Evolutionary conservation across 345 rosid species (phyloP), one percentile per base, ranked within the genome.

Genomic region (Salix dunnii): DNA sequence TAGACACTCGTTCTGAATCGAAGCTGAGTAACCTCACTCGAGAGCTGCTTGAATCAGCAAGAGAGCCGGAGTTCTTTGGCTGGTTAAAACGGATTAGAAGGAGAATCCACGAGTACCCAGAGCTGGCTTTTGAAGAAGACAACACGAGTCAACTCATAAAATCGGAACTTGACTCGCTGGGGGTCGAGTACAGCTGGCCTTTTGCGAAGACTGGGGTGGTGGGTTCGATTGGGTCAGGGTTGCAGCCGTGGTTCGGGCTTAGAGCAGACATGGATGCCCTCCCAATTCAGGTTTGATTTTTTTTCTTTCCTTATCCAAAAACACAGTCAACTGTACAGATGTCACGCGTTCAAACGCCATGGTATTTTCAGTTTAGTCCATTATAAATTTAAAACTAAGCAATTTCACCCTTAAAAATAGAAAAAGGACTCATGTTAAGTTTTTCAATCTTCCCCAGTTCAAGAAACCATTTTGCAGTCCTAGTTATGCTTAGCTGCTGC

Each of bases 261-360:
- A 66, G 89, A 76, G 91, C 90, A 7, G 91, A 89, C 80, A 87
- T 87, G 90, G 91, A 87, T 58, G 91, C 91, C 1, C 90, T 89
- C 21, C 88, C 85, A 2, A 70, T 87, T 70, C 89, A 84, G 90
- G 91, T 89, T 31, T 10, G 17, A 0, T 11, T 20, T 20, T 13
- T 12, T 11, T 2, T 18, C 14, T n/a, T 35, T n/a, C 4, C 8
- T 7, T 43, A 0, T 10, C 25, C 18, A 46, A 46, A 46, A 46
- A 10, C 46, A 42, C 3, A 0, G 46, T 42, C 46, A 2, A 2
- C 46, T 42, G 2, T 42, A 11, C 4, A 42, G 46, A 11, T 2
- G 46, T 2, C 46, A 42, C 14, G 14, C 14, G 14, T 42, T 40
- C 46, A 40, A 40, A 40, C 46, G 46, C 46, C 46, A 40, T 10